Percentiles rank a stretch among this genome's conserved stretches.
phyloP scores from a whole-genome alignment of 306 rosid genomes.

The Pterocarpus macrocarpus region DNA sequence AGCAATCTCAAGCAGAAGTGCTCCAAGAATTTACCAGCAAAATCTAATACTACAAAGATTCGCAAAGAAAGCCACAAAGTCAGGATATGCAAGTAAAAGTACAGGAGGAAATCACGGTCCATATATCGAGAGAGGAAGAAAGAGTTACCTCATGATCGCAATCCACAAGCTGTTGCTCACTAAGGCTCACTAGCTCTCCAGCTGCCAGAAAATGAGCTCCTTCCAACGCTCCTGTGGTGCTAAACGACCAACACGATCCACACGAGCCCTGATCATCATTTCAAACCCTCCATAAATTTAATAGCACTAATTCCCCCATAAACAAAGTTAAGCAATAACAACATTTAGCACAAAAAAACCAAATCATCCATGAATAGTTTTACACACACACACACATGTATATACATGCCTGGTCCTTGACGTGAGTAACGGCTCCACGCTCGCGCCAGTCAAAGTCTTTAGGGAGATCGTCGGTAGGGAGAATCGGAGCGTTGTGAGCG shows the following conservation, averaged over 20 bases:
- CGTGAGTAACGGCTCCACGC: conserved; percentile 74
- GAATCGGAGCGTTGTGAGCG: conserved; percentile 77
- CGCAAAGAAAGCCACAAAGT: neutral
- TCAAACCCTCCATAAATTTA: conserved; percentile 6
- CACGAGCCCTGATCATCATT: conserved; percentile 64
- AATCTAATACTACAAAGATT: neutral
- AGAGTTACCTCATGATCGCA: conserved; percentile 86
- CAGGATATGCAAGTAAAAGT: neutral
- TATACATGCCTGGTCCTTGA: conserved; percentile 71
- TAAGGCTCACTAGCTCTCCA: conserved; percentile 75
- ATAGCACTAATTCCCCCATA: neutral
- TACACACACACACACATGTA: neutral
- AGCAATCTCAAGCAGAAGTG: neutral
- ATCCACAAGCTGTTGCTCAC: conserved; percentile 93
- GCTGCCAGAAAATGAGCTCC: conserved; percentile 79
- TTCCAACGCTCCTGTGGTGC: conserved; percentile 82
- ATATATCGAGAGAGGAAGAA: neutral
- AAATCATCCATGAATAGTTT: neutral
- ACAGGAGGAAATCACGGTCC: too few species aligned
- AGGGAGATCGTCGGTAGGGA: conserved; percentile 77
- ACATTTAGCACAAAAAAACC: neutral
- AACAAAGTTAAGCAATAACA: neutral
- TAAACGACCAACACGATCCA: conserved; percentile 92
- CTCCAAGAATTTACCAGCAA: neutral
- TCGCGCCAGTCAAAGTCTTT: conserved; percentile 90